Percentiles rank a stretch among this genome's conserved stretches.
These are phyloP conservation scores for Leptographium procerum DNA, from an alignment of 2,329 filamentous ascomycete genomes.

Conservation along the genomic window DNA sequence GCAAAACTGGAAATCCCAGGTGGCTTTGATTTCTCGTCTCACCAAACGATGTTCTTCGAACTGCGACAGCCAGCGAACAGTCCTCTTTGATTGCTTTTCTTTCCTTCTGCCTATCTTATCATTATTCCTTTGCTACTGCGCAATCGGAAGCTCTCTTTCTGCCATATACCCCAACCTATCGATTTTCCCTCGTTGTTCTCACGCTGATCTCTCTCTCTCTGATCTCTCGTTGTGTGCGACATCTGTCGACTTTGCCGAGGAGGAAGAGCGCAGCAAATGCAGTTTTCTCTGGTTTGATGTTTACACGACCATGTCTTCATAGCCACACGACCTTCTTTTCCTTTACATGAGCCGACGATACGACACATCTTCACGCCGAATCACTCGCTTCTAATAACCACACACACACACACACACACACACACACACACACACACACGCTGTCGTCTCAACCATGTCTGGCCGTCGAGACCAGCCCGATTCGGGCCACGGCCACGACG, in stretches of 20 bases:
- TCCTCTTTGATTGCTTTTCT: neutral
- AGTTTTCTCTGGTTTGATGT: neutral
- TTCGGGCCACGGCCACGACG: slow-evolving; percentile 2
- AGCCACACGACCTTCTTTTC: neutral
- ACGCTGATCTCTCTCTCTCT: neutral
- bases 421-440: neutral
- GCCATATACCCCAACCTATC: neutral
- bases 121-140: neutral
- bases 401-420: neutral
- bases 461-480: slow-evolving; percentile 15
- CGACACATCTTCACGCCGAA: slow-evolving; percentile 27
- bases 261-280: neutral
- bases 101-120: too few species aligned
- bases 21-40: neutral
- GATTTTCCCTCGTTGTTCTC: neutral
- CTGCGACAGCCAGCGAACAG: neutral
- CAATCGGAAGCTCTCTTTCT: neutral
- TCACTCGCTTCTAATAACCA: neutral
- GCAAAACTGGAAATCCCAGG: neutral
- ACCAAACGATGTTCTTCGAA: neutral
- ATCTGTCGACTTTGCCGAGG: neutral
- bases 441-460: too few species aligned
- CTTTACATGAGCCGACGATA: slow-evolving; percentile 53
- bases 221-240: too few species aligned
- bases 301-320: neutral